phyloP scores from a whole-genome alignment of 495 filamentous ascomycete species.

The Penicillium flavigenum region DNA sequence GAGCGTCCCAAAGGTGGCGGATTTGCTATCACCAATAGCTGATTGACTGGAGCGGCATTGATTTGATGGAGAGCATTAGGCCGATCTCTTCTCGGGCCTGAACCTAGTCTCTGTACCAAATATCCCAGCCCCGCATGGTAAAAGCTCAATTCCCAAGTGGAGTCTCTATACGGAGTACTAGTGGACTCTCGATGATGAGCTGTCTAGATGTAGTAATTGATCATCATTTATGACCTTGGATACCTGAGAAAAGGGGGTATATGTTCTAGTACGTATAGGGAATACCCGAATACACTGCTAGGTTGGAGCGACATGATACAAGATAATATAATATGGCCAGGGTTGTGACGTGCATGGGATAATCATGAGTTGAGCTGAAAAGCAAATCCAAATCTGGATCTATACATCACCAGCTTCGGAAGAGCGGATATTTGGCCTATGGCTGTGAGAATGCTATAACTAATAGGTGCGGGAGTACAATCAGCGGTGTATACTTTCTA shows the following conservation, averaged over 20 bases:
- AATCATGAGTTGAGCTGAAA: background rate
- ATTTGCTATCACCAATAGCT: constrained; percentile 38
- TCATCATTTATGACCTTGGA: constrained; percentile 15
- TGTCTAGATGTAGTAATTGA: constrained; percentile 26
- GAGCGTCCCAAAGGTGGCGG: constrained; percentile 27
- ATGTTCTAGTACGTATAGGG: background rate
- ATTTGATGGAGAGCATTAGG: constrained; percentile 12
- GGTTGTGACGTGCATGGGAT: background rate
- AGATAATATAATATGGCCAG: background rate
- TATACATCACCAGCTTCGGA: background rate
- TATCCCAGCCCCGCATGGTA: constrained; percentile 27
- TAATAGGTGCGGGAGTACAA: background rate
- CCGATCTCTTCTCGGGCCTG: constrained; percentile 21
- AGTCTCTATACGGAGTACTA: constrained; percentile 5
- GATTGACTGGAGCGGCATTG: constrained; percentile 26
- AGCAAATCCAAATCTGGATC: background rate
- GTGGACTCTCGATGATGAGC: constrained; percentile 16
- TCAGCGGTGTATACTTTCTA: constrained; percentile 22
- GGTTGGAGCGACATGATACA: background rate
- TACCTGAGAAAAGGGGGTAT: constrained; percentile 19
- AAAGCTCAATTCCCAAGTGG: constrained; percentile 21
- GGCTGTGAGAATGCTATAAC: background rate
- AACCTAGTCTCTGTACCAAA: constrained; percentile 6
- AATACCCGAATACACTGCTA: too few relatives aligned
- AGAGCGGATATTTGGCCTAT: background rate